Conservation (phyloP, 805 yeast genomes). For the Hanseniaspora singularis region DNA sequence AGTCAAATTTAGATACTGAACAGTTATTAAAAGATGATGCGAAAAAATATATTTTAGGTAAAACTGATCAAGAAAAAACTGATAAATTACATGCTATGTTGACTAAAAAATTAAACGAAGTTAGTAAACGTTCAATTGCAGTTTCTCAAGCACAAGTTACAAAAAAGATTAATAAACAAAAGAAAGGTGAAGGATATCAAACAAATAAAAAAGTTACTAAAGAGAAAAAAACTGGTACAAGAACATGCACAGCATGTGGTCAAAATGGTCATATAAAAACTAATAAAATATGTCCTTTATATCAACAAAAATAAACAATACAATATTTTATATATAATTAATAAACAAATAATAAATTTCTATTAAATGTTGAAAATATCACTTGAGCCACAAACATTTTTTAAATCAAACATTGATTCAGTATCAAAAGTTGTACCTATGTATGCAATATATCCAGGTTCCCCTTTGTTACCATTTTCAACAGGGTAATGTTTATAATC, state of each 20-base stretch:
- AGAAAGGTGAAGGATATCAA: constrained; percentile 17
- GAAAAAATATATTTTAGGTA: constrained; percentile 40
- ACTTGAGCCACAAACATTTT: constrained; percentile 23
- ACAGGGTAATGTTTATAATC: constrained; percentile 27
- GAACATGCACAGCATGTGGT: constrained; percentile 92
- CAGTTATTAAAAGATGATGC: constrained; percentile 26
- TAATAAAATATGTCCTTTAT: constrained; percentile 79
- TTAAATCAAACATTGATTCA: constrained; percentile 16
- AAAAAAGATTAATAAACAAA: constrained; percentile 23
- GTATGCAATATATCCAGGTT: constrained; percentile 29
- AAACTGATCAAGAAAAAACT: constrained; percentile 76
- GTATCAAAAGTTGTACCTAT: constrained; percentile 25
- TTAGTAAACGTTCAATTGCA: constrained; percentile 12
- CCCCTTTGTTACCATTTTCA: constrained; percentile 26
- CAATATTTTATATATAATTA: background rate
- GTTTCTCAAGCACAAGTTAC: constrained; percentile 25
- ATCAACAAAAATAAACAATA: constrained; percentile 28
- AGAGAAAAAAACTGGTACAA: constrained; percentile 43
- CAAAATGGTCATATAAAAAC: constrained; percentile 91
- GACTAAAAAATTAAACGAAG: constrained; percentile 57
- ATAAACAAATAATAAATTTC: background rate
- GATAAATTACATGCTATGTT: constrained; percentile 61
- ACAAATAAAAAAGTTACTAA: constrained; percentile 52
- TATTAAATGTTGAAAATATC: constrained; percentile 24
- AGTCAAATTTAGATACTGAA: constrained; percentile 54